Base-by-base conservation (phyloP, 306 rosid species). In the Hylodesmum podocarpum region DNA sequence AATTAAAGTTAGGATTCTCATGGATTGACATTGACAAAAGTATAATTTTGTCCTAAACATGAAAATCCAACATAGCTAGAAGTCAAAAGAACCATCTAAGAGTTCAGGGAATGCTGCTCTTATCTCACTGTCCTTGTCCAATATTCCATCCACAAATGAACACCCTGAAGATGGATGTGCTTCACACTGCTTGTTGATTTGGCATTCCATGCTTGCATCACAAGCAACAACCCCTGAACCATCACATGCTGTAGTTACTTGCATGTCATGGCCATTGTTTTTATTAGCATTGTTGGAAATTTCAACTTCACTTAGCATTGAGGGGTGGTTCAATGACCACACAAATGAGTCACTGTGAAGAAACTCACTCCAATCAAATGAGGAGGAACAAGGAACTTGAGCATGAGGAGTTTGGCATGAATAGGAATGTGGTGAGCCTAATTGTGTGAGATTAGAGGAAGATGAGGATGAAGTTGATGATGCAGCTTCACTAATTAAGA, bases 81-180 rank as follows among this genome's bases (percentile, higher is more conserved):
- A 89, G 72, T 90, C 95, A 72, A 86, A 88, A 86, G 89, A 84
- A 40, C 37, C 91, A 76, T 89, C 95, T 62, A 89, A 86, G 49
- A 95, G 53, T 41, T 90, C 86, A 10, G 98, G 98, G 68, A 95
- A 95, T 39, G 86, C 84, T 6, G 88, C 87, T 75, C 82, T 78
- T 39, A 95, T 88, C 73, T 95, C 93, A 82, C 72, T 86, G 49
- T 95, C 98, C 46, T 77, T 89, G 36, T 86, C 93, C 91, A 95
- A 80, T 83, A 92, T 85, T 2, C 81, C 81, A 53, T 89, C 96
- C 90, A 95, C 92, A 53, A 95, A 94, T 37, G 96, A 88, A 24
- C 71, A 51, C 58, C 80, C 80, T 21, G 92, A 79, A 62, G 87
- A 70, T 18, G 88, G 83, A 71, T 80, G 58, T 15, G 72, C 75